These are phyloP conservation scores for Eragrostis tef DNA, from an alignment of 202 grass and related monocot species.

Conservation along the genomic window DNA sequence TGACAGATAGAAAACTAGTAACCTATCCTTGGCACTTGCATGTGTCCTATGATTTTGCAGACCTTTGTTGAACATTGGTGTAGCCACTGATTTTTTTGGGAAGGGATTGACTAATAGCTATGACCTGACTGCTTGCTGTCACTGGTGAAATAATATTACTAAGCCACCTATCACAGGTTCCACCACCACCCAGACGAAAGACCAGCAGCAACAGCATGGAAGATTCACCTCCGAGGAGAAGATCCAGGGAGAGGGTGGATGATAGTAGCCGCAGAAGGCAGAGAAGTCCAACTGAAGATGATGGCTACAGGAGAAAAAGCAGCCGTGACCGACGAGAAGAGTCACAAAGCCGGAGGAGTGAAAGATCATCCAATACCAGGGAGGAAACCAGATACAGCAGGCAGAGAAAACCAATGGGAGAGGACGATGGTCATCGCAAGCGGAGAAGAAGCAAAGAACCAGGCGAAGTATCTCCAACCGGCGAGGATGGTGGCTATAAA, in stretches of 20 bases:
- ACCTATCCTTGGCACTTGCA: background rate
- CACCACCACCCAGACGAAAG: conserved; percentile 63
- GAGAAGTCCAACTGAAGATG: conserved; percentile 54
- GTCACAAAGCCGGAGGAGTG: conserved; percentile 41
- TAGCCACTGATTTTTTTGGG: background rate
- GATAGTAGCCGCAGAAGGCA: conserved; percentile 47
- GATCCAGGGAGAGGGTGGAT: conserved; percentile 56
- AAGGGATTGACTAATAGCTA: background rate
- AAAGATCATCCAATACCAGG: conserved; percentile 49
- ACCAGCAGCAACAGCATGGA: conserved; percentile 35
- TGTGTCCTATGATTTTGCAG: background rate
- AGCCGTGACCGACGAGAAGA: conserved; percentile 40
- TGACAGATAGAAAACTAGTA: conserved; percentile 1
- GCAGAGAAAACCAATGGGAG: conserved; percentile 37
- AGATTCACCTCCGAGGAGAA: conserved; percentile 62
- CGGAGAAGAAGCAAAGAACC: conserved; percentile 44
- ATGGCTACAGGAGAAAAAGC: conserved; percentile 27
- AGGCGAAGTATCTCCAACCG: conserved; percentile 44
- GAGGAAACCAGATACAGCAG: conserved; percentile 53
- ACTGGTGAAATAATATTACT: conserved; percentile 12
- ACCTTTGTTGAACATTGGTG: background rate
- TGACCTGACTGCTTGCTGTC: background rate
- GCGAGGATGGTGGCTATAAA: conserved; percentile 50
- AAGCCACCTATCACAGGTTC: conserved; percentile 49
- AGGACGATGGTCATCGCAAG: conserved; percentile 19